These are phyloP conservation scores for Pleurozium schreberi DNA, from an alignment of 225 moss, liverwort and hornwort genomes.

Conservation along the genomic window DNA sequence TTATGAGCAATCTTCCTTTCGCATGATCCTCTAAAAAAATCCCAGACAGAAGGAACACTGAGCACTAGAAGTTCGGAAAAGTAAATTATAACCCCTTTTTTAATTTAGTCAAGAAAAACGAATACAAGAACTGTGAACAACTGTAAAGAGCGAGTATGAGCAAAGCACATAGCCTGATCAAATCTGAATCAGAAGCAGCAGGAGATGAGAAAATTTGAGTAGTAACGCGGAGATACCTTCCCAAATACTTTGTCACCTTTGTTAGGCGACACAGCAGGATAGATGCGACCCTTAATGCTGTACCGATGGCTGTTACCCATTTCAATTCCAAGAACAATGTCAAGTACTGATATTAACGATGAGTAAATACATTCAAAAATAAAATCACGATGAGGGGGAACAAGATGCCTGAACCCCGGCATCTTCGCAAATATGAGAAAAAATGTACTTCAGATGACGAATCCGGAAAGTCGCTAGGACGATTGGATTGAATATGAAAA, in stretches of 20 bases:
- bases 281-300: conserved; percentile 55
- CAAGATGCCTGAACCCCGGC: neutral
- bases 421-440: neutral
- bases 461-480: neutral
- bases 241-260: conserved; percentile 58
- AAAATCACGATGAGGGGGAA: neutral
- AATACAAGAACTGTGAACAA: neutral
- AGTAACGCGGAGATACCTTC: conserved; percentile 36
- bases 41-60: neutral
- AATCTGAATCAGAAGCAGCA: neutral
- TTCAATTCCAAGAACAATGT: neutral
- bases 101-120: neutral
- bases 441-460: neutral
- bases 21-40: neutral
- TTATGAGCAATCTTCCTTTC: neutral
- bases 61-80: neutral
- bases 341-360: neutral
- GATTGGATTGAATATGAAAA: neutral
- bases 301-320: conserved; percentile 64
- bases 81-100: neutral
- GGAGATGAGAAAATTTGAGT: neutral
- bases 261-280: conserved; percentile 51
- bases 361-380: neutral
- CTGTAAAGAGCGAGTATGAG: neutral
- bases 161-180: neutral